Base-by-base conservation (phyloP, 495 filamentous ascomycete species). In the Tuber aestivum region DNA sequence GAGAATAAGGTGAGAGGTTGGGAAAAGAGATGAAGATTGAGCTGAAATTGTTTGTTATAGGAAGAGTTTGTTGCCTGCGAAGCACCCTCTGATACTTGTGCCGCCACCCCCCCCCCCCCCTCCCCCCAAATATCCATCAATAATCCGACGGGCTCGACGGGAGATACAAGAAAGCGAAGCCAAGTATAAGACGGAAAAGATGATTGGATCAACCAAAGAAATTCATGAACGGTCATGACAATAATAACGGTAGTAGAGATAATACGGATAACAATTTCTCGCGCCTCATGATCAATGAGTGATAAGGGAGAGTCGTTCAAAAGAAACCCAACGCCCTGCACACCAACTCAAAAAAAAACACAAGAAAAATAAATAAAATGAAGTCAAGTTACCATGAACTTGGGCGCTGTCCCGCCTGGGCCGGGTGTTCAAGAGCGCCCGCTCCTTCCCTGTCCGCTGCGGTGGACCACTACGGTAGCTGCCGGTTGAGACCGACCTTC, bases 401-500 rank as follows among this genome's bases (percentile, higher is more conserved):
- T 35, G 35, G 56, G 56, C 14, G n/a, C 14, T 32, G 56, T 35
- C 27, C 27, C n/a, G 20, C 32, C 16, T 14, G 56, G 16, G 32
- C 5, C 56, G 35, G 27, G 5, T 35, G 32, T 65, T 65, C 1
- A 18, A 35, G 27, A 7, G 35, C 56, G 56, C 5, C 56, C 56
- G 20, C 27, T 5, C 27, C 56, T 65, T 65, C n/a, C 56, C 27
- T 35, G 56, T 8, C 56, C 27, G 8, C 37, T 35, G 45, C 45
- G 75, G 48, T 74, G 65, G 14, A 78, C 40, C 18, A 70, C 27
- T 38, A 78, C 48, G 68, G 61, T 72, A 41, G 42, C 41, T 16
- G 41, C 72, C 37, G 61, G 38, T 16, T 16, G 61, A 16, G 56
- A 14, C 37, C 50, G 75, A 20, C 45, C 42, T 50, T 44, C 32